Conservation (phyloP, 192 early-diverging fungal species). For the Mortierella claussenii region DNA sequence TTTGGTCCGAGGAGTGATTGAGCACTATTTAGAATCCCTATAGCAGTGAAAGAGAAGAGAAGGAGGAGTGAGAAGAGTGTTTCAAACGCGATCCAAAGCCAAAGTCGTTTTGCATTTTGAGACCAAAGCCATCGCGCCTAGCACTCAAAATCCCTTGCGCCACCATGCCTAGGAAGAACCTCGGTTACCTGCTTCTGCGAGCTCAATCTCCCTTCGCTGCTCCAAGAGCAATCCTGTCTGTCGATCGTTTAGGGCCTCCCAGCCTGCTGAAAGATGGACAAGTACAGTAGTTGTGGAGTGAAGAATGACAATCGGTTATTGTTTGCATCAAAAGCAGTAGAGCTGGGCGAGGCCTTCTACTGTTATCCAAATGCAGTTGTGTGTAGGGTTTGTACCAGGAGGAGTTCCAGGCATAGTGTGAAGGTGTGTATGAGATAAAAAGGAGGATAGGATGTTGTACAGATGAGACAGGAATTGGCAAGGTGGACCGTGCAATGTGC, state of each 20-base stretch:
- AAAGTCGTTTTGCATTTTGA: too few relatives aligned
- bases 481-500: neutral
- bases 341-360: neutral
- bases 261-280: constrained; percentile 22
- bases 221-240: constrained; percentile 47
- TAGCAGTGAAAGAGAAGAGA: too few relatives aligned
- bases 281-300: neutral
- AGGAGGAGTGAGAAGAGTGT: too few relatives aligned
- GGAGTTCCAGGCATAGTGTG: constrained; percentile 1
- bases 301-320: neutral
- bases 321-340: too few relatives aligned
- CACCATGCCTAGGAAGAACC: too few relatives aligned
- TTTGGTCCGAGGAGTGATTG: constrained; percentile 44
- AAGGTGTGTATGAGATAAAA: neutral
- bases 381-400: neutral
- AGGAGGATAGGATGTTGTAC: neutral
- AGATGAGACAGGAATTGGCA: neutral
- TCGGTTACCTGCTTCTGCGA: constrained; percentile 53
- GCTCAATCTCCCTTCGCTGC: constrained; percentile 42
- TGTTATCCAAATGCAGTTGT: neutral
- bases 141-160: too few relatives aligned
- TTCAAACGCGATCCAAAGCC: too few relatives aligned
- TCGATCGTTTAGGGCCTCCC: constrained; percentile 51
- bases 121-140: too few relatives aligned
- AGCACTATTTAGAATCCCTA: constrained; percentile 50